phyloP scores from a whole-genome alignment of 306 rosid species.

The Rosa multiflora region DNA sequence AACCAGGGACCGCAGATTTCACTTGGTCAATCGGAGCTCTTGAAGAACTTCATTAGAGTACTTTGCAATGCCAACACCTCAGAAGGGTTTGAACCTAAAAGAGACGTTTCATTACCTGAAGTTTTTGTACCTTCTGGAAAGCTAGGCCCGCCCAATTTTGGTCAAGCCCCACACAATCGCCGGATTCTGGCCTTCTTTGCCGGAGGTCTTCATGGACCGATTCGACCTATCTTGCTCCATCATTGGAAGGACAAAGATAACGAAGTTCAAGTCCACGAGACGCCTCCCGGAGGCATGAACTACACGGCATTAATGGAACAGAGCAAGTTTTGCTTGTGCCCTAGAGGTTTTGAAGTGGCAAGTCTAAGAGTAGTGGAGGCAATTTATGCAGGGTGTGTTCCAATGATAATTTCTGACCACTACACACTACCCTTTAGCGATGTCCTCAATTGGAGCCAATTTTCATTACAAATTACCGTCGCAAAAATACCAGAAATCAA shows the following conservation, averaged over 20 bases:
- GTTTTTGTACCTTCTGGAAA: constrained; percentile 49
- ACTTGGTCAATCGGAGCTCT: constrained; percentile 45
- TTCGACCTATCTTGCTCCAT: constrained; percentile 41
- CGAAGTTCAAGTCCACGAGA: constrained; percentile 63
- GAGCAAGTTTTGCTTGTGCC: constrained; percentile 73
- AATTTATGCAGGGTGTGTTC: constrained; percentile 62
- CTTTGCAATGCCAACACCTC: constrained; percentile 35
- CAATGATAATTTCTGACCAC: constrained; percentile 55
- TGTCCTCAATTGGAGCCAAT: constrained; percentile 61
- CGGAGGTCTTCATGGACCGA: constrained; percentile 58
- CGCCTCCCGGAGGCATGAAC: constrained; percentile 41
- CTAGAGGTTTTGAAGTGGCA: constrained; percentile 79
- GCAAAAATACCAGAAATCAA: constrained; percentile 53
- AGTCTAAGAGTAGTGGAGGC: constrained; percentile 81
- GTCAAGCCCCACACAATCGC: constrained; percentile 34
- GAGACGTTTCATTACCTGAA: constrained; percentile 67
- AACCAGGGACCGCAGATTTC: constrained; percentile 64
- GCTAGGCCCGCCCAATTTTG: constrained; percentile 36
- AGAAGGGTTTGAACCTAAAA: constrained; percentile 48
- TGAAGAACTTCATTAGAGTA: constrained; percentile 52
- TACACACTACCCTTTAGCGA: constrained; percentile 70
- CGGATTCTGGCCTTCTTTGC: constrained; percentile 62
- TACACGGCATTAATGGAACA: constrained; percentile 54
- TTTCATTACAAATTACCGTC: constrained; percentile 52
- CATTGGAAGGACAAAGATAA: constrained; percentile 63